Evolutionary conservation across 2,329 filamentous ascomycete genomes (phyloP).

Genomic region (Pyrenochaeta sp.): DNA sequence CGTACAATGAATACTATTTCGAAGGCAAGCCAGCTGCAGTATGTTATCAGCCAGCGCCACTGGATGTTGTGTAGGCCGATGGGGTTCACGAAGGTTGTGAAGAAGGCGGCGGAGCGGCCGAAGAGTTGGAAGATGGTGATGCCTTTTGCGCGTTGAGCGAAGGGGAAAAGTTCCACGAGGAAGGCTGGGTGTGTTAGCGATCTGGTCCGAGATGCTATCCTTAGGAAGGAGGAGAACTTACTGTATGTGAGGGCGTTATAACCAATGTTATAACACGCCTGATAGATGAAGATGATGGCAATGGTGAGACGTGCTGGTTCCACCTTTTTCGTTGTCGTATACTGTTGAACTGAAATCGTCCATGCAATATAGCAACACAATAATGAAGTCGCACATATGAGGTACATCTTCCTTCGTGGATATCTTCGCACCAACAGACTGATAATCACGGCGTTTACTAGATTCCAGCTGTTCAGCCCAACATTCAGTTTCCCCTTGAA

Average conservation of each 20-base stretch:
- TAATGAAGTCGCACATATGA: conserved; percentile 48
- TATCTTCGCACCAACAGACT: conserved; percentile 63
- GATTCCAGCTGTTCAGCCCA: conserved; percentile 66
- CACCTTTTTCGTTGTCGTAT: conserved; percentile 26
- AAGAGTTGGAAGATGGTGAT: conserved; percentile 66
- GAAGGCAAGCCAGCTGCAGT: conserved; percentile 64
- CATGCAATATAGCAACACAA: conserved; percentile 43
- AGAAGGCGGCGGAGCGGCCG: conserved; percentile 66
- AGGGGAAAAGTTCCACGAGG: conserved; percentile 58
- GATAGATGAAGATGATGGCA: conserved; percentile 61
- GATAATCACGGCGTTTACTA: conserved; percentile 63
- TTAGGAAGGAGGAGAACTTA: conserved; percentile 14
- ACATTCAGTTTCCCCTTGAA: conserved; percentile 54
- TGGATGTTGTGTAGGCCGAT: conserved; percentile 67
- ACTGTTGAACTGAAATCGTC: conserved; percentile 62
- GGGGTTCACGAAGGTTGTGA: conserved; percentile 68
- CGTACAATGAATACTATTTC: conserved; percentile 64
- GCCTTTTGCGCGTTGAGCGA: conserved; percentile 57
- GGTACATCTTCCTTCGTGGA: conserved; percentile 64
- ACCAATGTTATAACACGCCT: conserved; percentile 64
- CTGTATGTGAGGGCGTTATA: conserved; percentile 70
- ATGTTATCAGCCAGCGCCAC: conserved; percentile 71
- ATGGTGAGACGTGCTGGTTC: conserved; percentile 52
- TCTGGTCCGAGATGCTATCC: not conserved
- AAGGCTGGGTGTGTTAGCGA: conserved; percentile 51